Evolutionary conservation across 2,329 filamentous ascomycete genomes (phyloP).

Genomic region (Cephalotrichum gorgonifer): DNA sequence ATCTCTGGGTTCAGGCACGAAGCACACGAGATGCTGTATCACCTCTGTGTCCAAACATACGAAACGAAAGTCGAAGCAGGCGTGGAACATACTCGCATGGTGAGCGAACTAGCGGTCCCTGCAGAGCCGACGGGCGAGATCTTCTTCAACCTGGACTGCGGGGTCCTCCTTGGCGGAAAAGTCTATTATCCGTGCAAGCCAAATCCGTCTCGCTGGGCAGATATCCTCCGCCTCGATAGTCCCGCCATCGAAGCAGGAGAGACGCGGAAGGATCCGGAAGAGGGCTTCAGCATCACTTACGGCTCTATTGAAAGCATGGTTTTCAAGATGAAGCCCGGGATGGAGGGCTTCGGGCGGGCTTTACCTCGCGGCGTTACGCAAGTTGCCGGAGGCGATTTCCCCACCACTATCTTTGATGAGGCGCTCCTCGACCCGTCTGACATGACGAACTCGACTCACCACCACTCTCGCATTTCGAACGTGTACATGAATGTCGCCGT

Average conservation of each 20-base stretch:
- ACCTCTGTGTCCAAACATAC: constrained; percentile 2
- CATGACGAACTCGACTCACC: not conserved
- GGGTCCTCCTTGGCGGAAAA: not conserved
- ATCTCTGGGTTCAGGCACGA: not conserved
- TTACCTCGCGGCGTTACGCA: not conserved
- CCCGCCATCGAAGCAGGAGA: not conserved
- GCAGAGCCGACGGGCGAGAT: not conserved
- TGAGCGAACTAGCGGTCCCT: not conserved
- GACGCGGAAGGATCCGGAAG: too few species aligned
- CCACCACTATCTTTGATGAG: not conserved
- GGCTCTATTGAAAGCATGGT: not conserved
- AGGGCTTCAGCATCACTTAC: not conserved
- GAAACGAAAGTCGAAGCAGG: not conserved
- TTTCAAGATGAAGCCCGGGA: not conserved
- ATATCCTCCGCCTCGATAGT: not conserved
- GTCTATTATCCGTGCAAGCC: not conserved
- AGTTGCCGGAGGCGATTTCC: not conserved
- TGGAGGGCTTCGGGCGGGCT: not conserved
- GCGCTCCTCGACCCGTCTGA: not conserved
- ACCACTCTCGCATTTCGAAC: not conserved
- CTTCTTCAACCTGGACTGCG: not conserved
- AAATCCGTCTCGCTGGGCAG: not conserved
- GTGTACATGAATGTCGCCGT: not conserved
- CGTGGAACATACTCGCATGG: not conserved
- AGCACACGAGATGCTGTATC: not conserved